Percentiles rank a stretch among this genome's conserved stretches.
Conservation (phyloP, 768 basidiomycete species). For the Suillus subalutaceus region DNA sequence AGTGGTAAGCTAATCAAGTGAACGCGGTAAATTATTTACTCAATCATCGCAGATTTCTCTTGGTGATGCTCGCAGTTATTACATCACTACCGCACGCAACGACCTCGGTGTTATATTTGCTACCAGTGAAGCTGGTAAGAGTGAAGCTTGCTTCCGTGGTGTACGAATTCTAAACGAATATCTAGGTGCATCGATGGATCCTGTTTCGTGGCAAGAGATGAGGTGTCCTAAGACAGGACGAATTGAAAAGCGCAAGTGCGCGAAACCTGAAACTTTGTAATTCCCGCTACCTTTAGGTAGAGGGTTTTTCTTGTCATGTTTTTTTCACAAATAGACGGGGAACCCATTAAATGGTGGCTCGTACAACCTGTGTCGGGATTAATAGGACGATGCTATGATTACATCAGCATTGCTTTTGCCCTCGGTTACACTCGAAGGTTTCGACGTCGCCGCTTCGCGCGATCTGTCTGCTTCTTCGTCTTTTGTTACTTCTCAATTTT, state of each 20-base stretch:
- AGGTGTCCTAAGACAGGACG: conserved; percentile 80
- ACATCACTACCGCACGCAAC: conserved; percentile 87
- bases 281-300: no score
- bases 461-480: no score
- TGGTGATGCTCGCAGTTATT: conserved; percentile 90
- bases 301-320: no score
- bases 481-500: no score
- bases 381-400: no score
- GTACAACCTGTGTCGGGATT: no score
- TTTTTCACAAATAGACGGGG: no score
- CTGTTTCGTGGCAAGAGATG: conserved; percentile 92
- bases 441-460: no score
- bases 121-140: conserved; percentile 79
- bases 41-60: conserved; percentile 70
- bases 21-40: conserved; percentile 11
- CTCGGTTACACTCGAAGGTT: no score
- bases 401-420: no score
- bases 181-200: conserved; percentile 78
- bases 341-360: no score
- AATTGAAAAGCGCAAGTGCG: conserved; percentile 83
- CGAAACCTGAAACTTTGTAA: conserved; percentile 74
- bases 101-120: conserved; percentile 92
- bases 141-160: background rate
- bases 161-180: conserved; percentile 5
- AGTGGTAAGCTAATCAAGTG: conserved; percentile 58